Percentiles rank a stretch among this genome's conserved stretches.
Evolutionary conservation across 129 eudicot species (phyloP).

Genomic region (Pittosporum tobira): DNA sequence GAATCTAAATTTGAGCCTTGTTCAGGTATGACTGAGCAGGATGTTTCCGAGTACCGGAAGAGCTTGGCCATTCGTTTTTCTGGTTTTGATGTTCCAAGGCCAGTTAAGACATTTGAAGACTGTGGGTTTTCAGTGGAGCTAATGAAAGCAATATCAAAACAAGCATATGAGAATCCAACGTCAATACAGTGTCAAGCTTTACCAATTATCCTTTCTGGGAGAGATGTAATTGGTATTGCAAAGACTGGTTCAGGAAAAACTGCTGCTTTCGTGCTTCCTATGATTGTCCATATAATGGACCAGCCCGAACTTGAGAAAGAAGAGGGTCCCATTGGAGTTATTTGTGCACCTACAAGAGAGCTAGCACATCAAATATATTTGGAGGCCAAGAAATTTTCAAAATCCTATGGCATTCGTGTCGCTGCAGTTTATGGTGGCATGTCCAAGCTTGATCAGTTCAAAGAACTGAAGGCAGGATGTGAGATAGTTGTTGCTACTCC

Average conservation of each 20-base stretch:
- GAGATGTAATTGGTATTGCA: constrained; percentile 94
- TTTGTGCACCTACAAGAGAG: constrained; percentile 97
- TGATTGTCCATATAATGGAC: constrained; percentile 96
- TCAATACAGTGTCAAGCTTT: constrained; percentile 90
- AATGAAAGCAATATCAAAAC: constrained; percentile 85
- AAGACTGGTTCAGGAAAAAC: constrained; percentile 99
- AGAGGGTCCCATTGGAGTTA: constrained; percentile 94
- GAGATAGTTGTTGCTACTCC: constrained; percentile 98
- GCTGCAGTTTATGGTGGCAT: constrained; percentile 99
- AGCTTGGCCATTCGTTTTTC: constrained; percentile 85
- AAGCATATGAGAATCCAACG: constrained; percentile 92
- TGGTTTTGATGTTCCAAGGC: constrained; percentile 96
- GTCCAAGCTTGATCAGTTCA: constrained; percentile 94
- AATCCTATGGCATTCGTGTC: constrained; percentile 73
- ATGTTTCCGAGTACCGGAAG: constrained; percentile 65
- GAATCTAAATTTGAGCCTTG: constrained; percentile 5
- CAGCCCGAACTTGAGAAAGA: constrained; percentile 88
- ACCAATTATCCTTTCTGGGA: constrained; percentile 76
- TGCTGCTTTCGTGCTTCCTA: constrained; percentile 93
- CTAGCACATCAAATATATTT: constrained; percentile 89
- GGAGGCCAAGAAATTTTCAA: constrained; percentile 93
- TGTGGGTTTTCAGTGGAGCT: constrained; percentile 75
- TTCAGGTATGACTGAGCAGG: constrained; percentile 93
- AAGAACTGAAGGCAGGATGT: constrained; percentile 87
- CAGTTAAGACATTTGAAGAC: constrained; percentile 78